Conservation (phyloP, 2,329 filamentous ascomycete genomes). For the Curvularia verruculosa region DNA sequence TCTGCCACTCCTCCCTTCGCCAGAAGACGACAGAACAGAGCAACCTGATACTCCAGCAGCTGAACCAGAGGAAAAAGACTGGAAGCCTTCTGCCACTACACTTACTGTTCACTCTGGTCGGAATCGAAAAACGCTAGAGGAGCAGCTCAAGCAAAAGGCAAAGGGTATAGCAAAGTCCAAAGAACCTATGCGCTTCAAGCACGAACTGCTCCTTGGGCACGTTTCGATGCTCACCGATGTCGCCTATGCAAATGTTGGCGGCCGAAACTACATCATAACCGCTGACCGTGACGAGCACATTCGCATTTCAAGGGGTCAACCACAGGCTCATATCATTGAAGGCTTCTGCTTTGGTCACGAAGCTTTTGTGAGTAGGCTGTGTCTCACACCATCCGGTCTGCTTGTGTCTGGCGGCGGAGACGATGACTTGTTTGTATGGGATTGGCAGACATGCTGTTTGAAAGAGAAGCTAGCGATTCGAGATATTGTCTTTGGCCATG, state of each 20-base stretch:
- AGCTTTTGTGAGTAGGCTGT: slow-evolving; percentile 81
- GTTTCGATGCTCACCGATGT: slow-evolving; percentile 92
- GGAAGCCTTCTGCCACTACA: slow-evolving; percentile 60
- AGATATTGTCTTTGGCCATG: slow-evolving; percentile 29
- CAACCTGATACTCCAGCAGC: slow-evolving; percentile 25
- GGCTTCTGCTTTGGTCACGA: slow-evolving; percentile 86
- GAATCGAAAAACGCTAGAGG: slow-evolving; percentile 63
- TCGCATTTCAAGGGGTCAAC: slow-evolving; percentile 78
- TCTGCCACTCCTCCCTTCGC: slow-evolving; percentile 68
- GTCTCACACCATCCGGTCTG: slow-evolving; percentile 66
- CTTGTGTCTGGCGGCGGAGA: slow-evolving; percentile 90
- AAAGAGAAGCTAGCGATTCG: slow-evolving; percentile 59
- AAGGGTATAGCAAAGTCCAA: slow-evolving; percentile 54
- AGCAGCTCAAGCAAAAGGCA: slow-evolving; percentile 58
- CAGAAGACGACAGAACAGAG: slow-evolving; percentile 36
- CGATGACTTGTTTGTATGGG: slow-evolving; percentile 77
- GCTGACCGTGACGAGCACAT: slow-evolving; percentile 82
- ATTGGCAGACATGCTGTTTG: slow-evolving; percentile 69
- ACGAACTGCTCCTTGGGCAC: slow-evolving; percentile 83
- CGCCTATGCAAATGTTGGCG: slow-evolving; percentile 56
- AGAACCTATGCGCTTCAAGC: slow-evolving; percentile 67
- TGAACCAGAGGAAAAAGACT: slow-evolving; percentile 44
- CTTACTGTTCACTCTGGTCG: slow-evolving; percentile 67
- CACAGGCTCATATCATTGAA: slow-evolving; percentile 88
- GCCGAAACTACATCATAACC: slow-evolving; percentile 68